Percentiles rank a stretch among this genome's conserved stretches.
phyloP scores from a whole-genome alignment of 768 basidiomycete species.

The Lactarius psammicola region DNA sequence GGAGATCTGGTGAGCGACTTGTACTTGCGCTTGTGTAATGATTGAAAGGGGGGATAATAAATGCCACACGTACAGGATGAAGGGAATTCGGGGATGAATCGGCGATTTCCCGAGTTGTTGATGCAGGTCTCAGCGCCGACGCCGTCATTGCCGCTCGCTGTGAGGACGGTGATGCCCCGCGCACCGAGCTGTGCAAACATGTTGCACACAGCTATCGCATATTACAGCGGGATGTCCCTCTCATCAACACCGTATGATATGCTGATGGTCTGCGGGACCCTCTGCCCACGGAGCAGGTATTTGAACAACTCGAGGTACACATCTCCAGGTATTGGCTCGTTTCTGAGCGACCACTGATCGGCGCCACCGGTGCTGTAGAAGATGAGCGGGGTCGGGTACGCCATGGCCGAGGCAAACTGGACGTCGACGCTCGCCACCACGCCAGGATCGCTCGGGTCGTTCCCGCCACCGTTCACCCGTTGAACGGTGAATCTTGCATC shows the following conservation, averaged over 20 bases:
- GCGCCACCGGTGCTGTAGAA: too few species aligned
- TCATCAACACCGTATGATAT: neutral
- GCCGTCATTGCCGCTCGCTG: too few species aligned
- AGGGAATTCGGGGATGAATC: neutral
- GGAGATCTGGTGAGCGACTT: too few species aligned
- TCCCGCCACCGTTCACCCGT: too few species aligned
- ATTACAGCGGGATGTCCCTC: neutral
- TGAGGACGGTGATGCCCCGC: neutral
- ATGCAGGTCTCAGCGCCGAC: neutral
- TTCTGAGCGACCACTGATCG: too few species aligned
- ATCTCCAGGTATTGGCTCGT: too few species aligned
- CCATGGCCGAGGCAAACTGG: too few species aligned
- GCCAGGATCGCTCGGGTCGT: too few species aligned
- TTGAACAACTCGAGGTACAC: neutral
- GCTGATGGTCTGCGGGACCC: neutral
- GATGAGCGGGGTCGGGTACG: too few species aligned
- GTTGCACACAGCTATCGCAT: neutral
- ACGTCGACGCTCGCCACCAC: neutral
- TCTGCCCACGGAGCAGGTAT: neutral
- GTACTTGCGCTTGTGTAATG: too few species aligned
- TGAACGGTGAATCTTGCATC: too few species aligned
- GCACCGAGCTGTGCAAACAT: neutral
- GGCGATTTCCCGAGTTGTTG: neutral
- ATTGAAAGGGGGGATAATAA: too few species aligned
- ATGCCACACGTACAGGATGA: neutral